Percentiles rank a stretch among this genome's conserved stretches.
These are phyloP conservation scores for Fusarium pseudograminearum DNA, from an alignment of 2,329 filamentous ascomycete genomes.

Conservation along the genomic window DNA sequence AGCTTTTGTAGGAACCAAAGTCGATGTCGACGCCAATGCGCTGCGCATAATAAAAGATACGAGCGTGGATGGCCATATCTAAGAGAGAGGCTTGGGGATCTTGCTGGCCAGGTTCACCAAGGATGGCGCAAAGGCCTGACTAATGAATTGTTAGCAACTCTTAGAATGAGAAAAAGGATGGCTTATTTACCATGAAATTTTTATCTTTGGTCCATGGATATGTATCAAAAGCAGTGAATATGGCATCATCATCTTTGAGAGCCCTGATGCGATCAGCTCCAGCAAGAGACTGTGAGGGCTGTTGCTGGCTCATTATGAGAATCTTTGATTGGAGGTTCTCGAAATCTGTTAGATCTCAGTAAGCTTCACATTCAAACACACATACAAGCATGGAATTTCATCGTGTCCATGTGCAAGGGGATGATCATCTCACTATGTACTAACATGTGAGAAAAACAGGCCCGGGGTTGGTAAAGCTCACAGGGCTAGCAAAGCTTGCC, in stretches of 20 bases:
- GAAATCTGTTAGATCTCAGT: constrained; percentile 6
- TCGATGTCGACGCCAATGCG: constrained; percentile 67
- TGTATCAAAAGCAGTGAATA: constrained; percentile 71
- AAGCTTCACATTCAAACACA: constrained; percentile 6
- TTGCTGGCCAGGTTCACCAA: constrained; percentile 63
- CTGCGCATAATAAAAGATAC: constrained; percentile 73
- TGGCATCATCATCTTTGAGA: constrained; percentile 54
- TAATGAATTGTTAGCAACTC: constrained; percentile 42
- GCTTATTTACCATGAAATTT: constrained; percentile 70
- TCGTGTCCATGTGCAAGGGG: constrained; percentile 12
- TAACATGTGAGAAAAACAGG: constrained; percentile 45
- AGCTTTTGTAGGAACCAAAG: constrained; percentile 75
- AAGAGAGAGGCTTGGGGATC: constrained; percentile 62
- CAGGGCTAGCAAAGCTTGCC: constrained; percentile 14
- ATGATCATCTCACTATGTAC: constrained; percentile 10
- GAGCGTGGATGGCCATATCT: constrained; percentile 74
- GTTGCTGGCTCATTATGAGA: constrained; percentile 30
- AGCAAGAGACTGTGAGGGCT: constrained; percentile 42
- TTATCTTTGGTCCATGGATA: constrained; percentile 77
- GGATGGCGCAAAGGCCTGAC: constrained; percentile 73
- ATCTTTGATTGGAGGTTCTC: neutral
- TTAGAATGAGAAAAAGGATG: neutral
- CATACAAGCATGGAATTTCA: neutral
- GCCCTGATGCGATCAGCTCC: constrained; percentile 56
- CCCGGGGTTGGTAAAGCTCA: constrained; percentile 22